Evolutionary conservation across 805 yeast species (phyloP).

Genomic region (Cyberlindnera xylosilytica): DNA sequence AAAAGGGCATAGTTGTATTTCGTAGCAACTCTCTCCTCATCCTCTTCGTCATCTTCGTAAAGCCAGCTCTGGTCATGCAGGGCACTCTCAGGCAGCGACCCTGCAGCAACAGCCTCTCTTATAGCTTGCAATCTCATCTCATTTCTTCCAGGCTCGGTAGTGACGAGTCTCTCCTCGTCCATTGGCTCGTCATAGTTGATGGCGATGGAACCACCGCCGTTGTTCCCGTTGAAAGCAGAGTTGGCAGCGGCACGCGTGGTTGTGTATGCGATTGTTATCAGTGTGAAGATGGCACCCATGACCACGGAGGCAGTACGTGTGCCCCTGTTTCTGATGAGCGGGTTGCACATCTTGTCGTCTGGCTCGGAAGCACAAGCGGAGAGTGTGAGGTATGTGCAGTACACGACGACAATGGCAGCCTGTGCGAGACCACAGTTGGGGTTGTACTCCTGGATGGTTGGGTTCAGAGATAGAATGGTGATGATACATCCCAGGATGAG

Average conservation of each 20-base stretch:
- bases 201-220: constrained; percentile 34
- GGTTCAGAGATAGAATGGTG: constrained; percentile 71
- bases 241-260: constrained; percentile 95
- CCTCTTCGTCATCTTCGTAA: constrained; percentile 42
- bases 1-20: constrained; percentile 84
- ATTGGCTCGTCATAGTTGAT: constrained; percentile 29
- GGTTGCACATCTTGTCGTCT: constrained; percentile 89
- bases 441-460: constrained; percentile 84
- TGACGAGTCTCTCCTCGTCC: constrained; percentile 29
- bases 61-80: constrained; percentile 68
- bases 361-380: constrained; percentile 96
- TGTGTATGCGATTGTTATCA: constrained; percentile 93
- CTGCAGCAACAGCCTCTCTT: constrained; percentile 93
- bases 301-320: constrained; percentile 87
- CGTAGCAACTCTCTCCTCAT: constrained; percentile 59
- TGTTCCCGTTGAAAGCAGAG: constrained; percentile 53
- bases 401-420: constrained; percentile 90
- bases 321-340: constrained; percentile 82
- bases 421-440: constrained; percentile 97
- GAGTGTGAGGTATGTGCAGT: constrained; percentile 87
- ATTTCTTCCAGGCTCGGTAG: constrained; percentile 54
- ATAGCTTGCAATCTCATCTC: constrained; percentile 86
- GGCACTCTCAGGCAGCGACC: constrained; percentile 91
- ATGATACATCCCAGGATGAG: constrained; percentile 60
- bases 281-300: constrained; percentile 89